Percentiles rank a stretch among this genome's conserved stretches.
Evolutionary conservation across 306 rosid genomes (phyloP).

Genomic region (Gillenia trifoliata): DNA sequence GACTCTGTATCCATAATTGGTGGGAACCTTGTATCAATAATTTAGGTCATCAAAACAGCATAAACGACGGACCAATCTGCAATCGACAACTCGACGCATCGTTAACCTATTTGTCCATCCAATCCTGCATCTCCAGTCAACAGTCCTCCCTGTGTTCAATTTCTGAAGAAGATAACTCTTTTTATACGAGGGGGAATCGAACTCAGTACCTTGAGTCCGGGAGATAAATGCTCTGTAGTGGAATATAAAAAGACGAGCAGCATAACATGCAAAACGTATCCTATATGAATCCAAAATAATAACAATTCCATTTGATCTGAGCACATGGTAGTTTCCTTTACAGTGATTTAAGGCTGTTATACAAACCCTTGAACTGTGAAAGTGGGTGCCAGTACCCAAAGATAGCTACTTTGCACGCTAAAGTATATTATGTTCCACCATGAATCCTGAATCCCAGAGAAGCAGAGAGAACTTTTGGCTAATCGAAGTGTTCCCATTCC

Average conservation of each 20-base stretch:
- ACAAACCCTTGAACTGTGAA: constrained; percentile 20
- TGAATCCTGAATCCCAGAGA: neutral
- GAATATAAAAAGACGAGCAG: neutral
- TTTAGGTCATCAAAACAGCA: too few relatives aligned
- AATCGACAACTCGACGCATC: neutral
- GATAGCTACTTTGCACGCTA: constrained; percentile 20
- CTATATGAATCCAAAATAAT: neutral
- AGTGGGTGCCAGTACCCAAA: neutral
- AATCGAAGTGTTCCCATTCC: constrained; percentile 49
- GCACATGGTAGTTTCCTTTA: constrained; percentile 2
- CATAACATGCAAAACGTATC: neutral
- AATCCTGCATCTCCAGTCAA: neutral
- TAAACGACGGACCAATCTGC: too few relatives aligned
- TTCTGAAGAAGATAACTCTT: neutral
- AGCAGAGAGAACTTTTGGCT: constrained; percentile 20
- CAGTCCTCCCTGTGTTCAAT: neutral
- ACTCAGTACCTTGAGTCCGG: neutral
- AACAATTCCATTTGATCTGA: neutral
- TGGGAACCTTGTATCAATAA: neutral
- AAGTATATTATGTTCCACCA: neutral
- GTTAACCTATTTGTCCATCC: neutral
- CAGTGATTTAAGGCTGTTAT: neutral
- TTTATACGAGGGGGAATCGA: neutral
- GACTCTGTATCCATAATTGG: too few relatives aligned
- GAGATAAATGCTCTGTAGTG: neutral